Percentiles rank a stretch among this genome's conserved stretches.
phyloP scores from a whole-genome alignment of 2,329 filamentous ascomycete species.

The Thelonectria rubi region DNA sequence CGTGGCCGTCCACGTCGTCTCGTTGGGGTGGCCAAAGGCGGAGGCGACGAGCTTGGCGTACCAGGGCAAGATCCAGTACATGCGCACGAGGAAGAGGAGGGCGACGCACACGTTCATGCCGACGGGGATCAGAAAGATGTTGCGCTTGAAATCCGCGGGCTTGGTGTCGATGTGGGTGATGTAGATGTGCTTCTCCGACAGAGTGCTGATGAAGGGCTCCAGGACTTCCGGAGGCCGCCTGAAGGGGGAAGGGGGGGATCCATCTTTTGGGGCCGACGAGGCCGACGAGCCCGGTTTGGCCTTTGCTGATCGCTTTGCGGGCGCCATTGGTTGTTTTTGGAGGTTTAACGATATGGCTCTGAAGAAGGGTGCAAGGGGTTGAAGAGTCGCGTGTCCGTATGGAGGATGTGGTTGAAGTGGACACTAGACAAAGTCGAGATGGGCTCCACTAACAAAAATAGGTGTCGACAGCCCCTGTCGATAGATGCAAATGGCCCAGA shows the following conservation, averaged over 20 bases:
- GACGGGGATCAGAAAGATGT: constrained; percentile 83
- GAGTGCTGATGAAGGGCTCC: constrained; percentile 69
- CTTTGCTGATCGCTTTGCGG: constrained; percentile 48
- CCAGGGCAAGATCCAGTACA: constrained; percentile 73
- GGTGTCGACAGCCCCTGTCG: constrained; percentile 14
- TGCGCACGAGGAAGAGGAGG: constrained; percentile 71
- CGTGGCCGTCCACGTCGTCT: constrained; percentile 70
- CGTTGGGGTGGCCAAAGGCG: constrained; percentile 71
- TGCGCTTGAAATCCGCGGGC: constrained; percentile 75
- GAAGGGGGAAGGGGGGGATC: constrained; percentile 71
- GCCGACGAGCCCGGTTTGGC: constrained; percentile 40
- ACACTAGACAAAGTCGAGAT: background rate
- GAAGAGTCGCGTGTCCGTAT: constrained; percentile 16
- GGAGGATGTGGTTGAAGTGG: constrained; percentile 36
- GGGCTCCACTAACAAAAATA: constrained; percentile 27
- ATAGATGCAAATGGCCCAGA: background rate
- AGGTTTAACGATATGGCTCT: constrained; percentile 8
- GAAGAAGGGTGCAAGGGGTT: constrained; percentile 1
- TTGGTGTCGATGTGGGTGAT: constrained; percentile 83
- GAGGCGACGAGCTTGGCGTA: constrained; percentile 76
- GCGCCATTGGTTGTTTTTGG: constrained; percentile 41
- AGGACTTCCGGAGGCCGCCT: constrained; percentile 70
- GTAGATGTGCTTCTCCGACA: constrained; percentile 79
- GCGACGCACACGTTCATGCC: constrained; percentile 77
- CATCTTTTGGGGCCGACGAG: constrained; percentile 40